These are phyloP conservation scores for Globisporangium perplexum DNA, from an alignment of 352 stramenopile genomes.

Conservation along the genomic window DNA sequence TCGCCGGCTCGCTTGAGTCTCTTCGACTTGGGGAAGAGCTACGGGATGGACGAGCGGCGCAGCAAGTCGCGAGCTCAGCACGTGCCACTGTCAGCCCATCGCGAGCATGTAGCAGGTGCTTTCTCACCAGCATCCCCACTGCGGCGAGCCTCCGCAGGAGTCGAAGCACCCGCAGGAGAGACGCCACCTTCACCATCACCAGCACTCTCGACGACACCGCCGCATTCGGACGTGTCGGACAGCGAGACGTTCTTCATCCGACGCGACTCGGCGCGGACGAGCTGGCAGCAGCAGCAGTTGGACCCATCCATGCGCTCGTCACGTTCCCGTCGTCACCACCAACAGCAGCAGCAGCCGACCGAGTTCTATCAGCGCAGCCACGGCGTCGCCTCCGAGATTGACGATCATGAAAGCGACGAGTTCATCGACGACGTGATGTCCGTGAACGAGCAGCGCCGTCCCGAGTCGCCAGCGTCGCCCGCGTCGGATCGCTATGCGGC, in stretches of 20 bases:
- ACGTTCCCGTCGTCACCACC: too few relatives aligned
- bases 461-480: neutral
- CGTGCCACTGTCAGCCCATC: too few relatives aligned
- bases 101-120: too few relatives aligned
- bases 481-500: neutral
- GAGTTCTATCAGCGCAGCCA: conserved; percentile 2
- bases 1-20: conserved; percentile 28
- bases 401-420: neutral
- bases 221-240: conserved; percentile 7
- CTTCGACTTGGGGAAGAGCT: conserved; percentile 34
- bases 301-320: too few relatives aligned
- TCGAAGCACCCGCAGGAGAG: neutral
- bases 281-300: neutral
- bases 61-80: neutral
- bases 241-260: conserved; percentile 17
- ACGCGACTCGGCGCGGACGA: conserved; percentile 13
- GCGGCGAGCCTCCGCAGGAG: neutral
- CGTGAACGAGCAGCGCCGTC: too few relatives aligned
- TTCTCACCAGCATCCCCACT: neutral
- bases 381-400: conserved; percentile 1
- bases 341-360: neutral
- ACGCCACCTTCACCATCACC: too few relatives aligned
- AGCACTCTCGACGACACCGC: too few relatives aligned
- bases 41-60: conserved; percentile 11
- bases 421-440: too few relatives aligned